These are phyloP conservation scores for Fusarium algeriense DNA, from an alignment of 2,329 filamentous ascomycete species.

Conservation along the genomic window DNA sequence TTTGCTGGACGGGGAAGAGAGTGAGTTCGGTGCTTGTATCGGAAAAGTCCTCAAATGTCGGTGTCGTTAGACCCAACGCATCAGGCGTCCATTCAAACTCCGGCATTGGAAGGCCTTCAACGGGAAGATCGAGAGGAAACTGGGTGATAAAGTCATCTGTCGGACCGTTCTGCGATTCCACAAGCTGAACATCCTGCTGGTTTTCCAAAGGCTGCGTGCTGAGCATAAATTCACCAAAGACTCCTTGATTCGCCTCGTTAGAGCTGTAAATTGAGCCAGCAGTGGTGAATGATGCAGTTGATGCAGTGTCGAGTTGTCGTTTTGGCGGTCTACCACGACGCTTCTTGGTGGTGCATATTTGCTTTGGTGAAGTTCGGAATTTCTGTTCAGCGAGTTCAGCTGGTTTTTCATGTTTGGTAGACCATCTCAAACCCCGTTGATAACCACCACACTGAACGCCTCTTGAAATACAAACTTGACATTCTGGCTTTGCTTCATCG, in stretches of 20 bases:
- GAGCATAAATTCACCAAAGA: slow-evolving; percentile 27
- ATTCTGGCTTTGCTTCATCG: slow-evolving; percentile 42
- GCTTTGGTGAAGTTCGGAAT: slow-evolving; percentile 7
- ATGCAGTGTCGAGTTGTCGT: not conserved
- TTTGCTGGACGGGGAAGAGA: slow-evolving; percentile 16
- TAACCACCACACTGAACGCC: slow-evolving; percentile 44
- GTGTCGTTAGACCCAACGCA: slow-evolving; percentile 9
- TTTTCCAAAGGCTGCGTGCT: not conserved
- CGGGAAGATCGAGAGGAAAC: slow-evolving; percentile 7
- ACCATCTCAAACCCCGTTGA: slow-evolving; percentile 38
- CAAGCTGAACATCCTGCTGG: not conserved
- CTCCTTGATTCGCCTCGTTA: slow-evolving; percentile 1
- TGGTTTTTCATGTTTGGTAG: slow-evolving; percentile 39
- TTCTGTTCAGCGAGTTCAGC: slow-evolving; percentile 22
- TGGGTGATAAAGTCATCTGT: slow-evolving; percentile 8
- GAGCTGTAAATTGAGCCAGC: not conserved
- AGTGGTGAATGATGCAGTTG: slow-evolving; percentile 2
- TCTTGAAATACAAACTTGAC: slow-evolving; percentile 38
- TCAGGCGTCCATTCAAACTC: slow-evolving; percentile 26
- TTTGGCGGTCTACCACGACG: slow-evolving; percentile 33
- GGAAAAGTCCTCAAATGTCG: not conserved
- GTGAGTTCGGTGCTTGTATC: slow-evolving; percentile 9
- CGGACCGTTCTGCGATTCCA: not conserved
- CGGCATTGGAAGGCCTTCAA: not conserved
- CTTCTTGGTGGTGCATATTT: slow-evolving; percentile 6